Conservation (phyloP, 495 filamentous ascomycete species). For the Penicillium argentinense region DNA sequence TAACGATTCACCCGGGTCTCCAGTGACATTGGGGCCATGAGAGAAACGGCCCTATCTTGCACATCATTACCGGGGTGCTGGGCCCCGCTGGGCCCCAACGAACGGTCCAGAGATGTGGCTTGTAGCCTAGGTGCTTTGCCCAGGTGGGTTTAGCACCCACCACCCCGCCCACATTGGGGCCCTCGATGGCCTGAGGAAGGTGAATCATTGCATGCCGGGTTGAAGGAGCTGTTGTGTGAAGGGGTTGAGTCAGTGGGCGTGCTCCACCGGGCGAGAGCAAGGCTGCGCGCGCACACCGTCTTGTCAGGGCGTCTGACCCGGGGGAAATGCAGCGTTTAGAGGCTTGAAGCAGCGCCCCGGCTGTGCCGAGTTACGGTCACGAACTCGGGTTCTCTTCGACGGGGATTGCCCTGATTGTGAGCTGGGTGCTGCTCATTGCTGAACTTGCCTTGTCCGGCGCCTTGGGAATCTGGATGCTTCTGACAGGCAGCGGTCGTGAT, state of each 20-base stretch:
- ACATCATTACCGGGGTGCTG: constrained; percentile 9
- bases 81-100: not conserved
- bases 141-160: constrained; percentile 7
- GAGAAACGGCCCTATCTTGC: not conserved
- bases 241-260: too few relatives aligned
- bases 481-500: constrained; percentile 13
- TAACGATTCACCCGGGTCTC: constrained; percentile 5
- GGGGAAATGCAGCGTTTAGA: constrained; percentile 9
- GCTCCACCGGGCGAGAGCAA: too few relatives aligned
- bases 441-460: constrained; percentile 22
- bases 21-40: constrained; percentile 8
- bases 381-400: not conserved
- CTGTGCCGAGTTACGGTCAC: constrained; percentile 20
- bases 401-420: not conserved
- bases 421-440: not conserved
- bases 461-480: constrained; percentile 11
- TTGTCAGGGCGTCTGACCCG: constrained; percentile 4
- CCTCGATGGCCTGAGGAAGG: constrained; percentile 14
- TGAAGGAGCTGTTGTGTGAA: too few relatives aligned
- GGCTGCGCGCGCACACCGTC: constrained; percentile 18
- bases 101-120: constrained; percentile 12
- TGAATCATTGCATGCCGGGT: too few relatives aligned
- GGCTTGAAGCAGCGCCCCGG: constrained; percentile 1
- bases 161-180: not conserved
- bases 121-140: constrained; percentile 12